Percentiles rank a stretch among this genome's conserved stretches.
Evolutionary conservation across 495 filamentous ascomycete species (phyloP).

Genomic region (Achaetomiella virescens): DNA sequence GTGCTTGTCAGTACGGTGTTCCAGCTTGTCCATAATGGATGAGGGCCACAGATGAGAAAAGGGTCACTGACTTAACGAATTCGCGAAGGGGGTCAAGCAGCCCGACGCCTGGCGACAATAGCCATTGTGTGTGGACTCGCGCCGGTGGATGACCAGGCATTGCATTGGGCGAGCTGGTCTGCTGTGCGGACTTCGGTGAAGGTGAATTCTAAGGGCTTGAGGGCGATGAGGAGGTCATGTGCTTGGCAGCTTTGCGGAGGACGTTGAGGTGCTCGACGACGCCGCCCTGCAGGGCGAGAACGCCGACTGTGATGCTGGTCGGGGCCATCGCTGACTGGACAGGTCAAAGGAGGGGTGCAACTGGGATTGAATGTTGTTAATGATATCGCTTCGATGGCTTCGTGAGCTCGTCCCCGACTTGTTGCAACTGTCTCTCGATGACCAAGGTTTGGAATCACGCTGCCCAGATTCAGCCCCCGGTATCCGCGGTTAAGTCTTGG

Average conservation of each 20-base stretch:
- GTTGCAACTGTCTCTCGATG: no score
- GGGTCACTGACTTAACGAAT: conserved; percentile 77
- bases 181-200: conserved; percentile 78
- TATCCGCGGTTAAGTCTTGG: no score
- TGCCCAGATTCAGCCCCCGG: no score
- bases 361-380: not conserved
- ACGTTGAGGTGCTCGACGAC: conserved; percentile 83
- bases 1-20: not conserved
- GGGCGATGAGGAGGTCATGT: conserved; percentile 13
- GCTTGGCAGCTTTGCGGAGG: conserved; percentile 55
- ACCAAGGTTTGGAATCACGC: no score
- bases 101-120: conserved; percentile 73
- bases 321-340: not conserved
- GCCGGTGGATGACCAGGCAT: conserved; percentile 88
- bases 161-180: conserved; percentile 62
- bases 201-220: conserved; percentile 32
- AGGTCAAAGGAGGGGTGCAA: not conserved
- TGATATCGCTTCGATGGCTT: no score
- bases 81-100: conserved; percentile 79
- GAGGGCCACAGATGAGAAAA: not conserved
- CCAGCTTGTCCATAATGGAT: not conserved
- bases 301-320: conserved; percentile 58
- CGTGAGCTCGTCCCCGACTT: no score
- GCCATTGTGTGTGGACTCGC: conserved; percentile 93
- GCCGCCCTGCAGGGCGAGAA: conserved; percentile 89